Evolutionary conservation across 179 eudicot species (phyloP), one percentile per base, ranked within the genome.

Genomic region (Camellia oleifera): DNA sequence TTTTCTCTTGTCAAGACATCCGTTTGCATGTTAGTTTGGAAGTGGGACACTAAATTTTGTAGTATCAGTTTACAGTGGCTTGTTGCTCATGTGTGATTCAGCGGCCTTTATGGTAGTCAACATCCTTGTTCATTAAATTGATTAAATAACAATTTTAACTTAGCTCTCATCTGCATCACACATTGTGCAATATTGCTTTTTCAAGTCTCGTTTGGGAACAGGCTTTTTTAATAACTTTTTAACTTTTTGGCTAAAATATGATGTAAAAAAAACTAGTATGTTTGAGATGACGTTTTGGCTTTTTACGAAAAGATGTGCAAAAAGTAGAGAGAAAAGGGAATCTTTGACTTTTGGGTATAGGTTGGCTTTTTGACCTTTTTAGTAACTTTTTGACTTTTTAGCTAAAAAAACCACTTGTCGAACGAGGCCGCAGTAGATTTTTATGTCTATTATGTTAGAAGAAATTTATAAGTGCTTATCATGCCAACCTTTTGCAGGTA

Each of bases 401-500:
- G 40, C 40, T 32, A 32, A 32, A 32, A 32, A 32, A 32, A 32
- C 1, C 1, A 32, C 40, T 32, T 32, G 40, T 32, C 40, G 1
- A 32, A 32, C 40, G 40, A 32, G 40, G 40, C 40, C 40, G 0
- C 1, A 23, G 52, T 68, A 45, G 3, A 18, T 75, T 69, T 26
- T 48, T 64, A 58, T 58, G 4, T 50, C 74, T 23, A 52, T 57
- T 40, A 78, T 54, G 64, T 42, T 77, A 53, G 48, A 32, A 66
- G 74, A 77, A 67, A 8, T 67, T 7, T 40, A 56, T 54, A 23
- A 32, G 26, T 2, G n/a, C 57, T 75, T 74, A 52, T 46, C 52
- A 45, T 79, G 72, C 32, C 32, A 60, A 81, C 77, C 50, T 64
- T 63, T 75, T 77, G 77, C 91, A 95, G 99, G 90, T 92, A 42